Conservation (phyloP, 2,329 filamentous ascomycete species). For the Aureobasidium sp. region DNA sequence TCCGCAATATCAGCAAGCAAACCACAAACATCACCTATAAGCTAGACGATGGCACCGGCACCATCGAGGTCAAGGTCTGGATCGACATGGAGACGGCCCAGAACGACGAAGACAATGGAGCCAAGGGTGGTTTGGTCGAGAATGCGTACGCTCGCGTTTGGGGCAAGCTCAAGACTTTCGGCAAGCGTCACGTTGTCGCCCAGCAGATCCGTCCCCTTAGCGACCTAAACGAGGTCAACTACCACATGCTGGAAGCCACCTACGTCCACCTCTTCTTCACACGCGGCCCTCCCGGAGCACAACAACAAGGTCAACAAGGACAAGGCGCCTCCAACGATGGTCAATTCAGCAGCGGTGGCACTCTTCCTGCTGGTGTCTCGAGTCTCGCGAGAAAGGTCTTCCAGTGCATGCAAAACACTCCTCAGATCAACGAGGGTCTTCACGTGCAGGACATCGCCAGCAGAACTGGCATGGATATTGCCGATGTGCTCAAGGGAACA, state of each 20-base stretch:
- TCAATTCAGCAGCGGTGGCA: conserved; percentile 21
- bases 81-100: conserved; percentile 54
- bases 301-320: conserved; percentile 10
- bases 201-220: conserved; percentile 70
- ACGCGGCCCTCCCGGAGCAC: conserved; percentile 49
- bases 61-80: conserved; percentile 87
- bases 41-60: conserved; percentile 88
- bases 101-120: conserved; percentile 26
- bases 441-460: conserved; percentile 69
- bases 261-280: conserved; percentile 80
- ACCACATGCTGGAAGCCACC: conserved; percentile 83
- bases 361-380: conserved; percentile 41
- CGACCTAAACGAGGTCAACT: conserved; percentile 88
- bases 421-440: conserved; percentile 71
- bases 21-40: conserved; percentile 87
- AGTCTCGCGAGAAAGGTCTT: conserved; percentile 60
- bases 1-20: conserved; percentile 78
- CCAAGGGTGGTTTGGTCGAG: conserved; percentile 51
- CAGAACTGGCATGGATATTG: conserved; percentile 53
- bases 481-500: conserved; percentile 65
- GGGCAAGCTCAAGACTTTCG: conserved; percentile 76
- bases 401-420: conserved; percentile 55
- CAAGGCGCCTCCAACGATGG: conserved; percentile 30
- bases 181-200: conserved; percentile 71
- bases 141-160: conserved; percentile 79